These are phyloP conservation scores for Phalaenopsis aphrodite DNA, from an alignment of 106 monocot species.

Conservation along the genomic window DNA sequence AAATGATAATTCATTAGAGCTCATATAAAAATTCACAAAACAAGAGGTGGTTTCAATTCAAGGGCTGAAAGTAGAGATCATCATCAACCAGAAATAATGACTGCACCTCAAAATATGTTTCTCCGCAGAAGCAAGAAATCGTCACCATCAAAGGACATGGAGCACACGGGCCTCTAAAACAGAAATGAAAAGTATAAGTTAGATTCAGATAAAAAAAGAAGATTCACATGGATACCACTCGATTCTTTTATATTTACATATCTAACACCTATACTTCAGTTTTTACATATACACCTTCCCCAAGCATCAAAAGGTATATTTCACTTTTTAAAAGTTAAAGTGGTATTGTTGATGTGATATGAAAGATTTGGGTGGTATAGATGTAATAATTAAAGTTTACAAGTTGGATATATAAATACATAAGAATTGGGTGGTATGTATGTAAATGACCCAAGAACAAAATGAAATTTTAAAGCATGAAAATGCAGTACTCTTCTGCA, in stretches of 20 bases:
- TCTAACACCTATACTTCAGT: too few relatives aligned
- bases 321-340: too few relatives aligned
- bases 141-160: conserved; percentile 91
- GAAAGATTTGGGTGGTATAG: too few relatives aligned
- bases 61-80: background rate
- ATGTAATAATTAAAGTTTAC: too few relatives aligned
- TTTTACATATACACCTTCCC: too few relatives aligned
- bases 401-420: too few relatives aligned
- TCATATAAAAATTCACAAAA: background rate
- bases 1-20: background rate
- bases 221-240: too few relatives aligned
- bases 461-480: background rate
- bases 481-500: background rate
- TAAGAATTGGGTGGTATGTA: too few relatives aligned
- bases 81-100: conserved; percentile 5
- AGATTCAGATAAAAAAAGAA: background rate
- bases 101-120: conserved; percentile 77
- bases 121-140: conserved; percentile 81
- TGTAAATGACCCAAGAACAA: background rate
- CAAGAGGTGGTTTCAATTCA: background rate
- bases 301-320: too few relatives aligned
- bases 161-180: conserved; percentile 75
- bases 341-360: too few relatives aligned
- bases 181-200: conserved; percentile 2
- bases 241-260: too few relatives aligned